These are phyloP conservation scores for Plasmodium coatneyi DNA, from an alignment of 169 alveolate species.

Conservation along the genomic window DNA sequence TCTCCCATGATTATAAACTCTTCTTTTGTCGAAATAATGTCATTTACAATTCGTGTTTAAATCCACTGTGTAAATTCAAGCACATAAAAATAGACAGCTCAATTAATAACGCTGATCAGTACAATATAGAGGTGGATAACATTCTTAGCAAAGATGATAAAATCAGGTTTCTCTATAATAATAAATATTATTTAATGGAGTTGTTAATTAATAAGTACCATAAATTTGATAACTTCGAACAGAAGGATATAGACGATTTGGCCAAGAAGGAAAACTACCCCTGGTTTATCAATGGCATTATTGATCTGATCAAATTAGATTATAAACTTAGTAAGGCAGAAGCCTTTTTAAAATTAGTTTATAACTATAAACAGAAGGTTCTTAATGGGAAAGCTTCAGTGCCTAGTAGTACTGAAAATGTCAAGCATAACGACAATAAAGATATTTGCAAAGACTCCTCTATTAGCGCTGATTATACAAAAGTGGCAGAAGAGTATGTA, in stretches of 20 bases:
- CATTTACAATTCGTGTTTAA: slow-evolving; percentile 74
- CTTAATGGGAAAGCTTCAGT: neutral
- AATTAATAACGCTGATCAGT: slow-evolving; percentile 18
- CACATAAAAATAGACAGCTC: slow-evolving; percentile 67
- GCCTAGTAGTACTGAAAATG: neutral
- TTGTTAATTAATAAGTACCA: slow-evolving; percentile 59
- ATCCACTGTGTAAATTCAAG: slow-evolving; percentile 79
- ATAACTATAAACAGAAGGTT: neutral
- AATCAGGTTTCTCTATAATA: slow-evolving; percentile 82
- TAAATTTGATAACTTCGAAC: neutral
- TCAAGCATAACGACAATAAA: neutral
- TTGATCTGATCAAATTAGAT: slow-evolving; percentile 52
- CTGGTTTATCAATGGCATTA: slow-evolving; percentile 68
- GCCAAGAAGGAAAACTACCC: slow-evolving; percentile 42
- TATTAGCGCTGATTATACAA: neutral
- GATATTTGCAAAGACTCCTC: neutral
- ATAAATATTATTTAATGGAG: slow-evolving; percentile 80
- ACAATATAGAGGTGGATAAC: slow-evolving; percentile 58
- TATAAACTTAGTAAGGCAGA: slow-evolving; percentile 32
- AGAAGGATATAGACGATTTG: slow-evolving; percentile 20
- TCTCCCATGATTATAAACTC: slow-evolving; percentile 82
- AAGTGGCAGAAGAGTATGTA: neutral
- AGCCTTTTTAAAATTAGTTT: slow-evolving; percentile 17
- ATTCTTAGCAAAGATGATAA: slow-evolving; percentile 82
- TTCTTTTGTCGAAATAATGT: slow-evolving; percentile 83